A percentile compares a stretch with the other conserved stretches of the same genome.
Evolutionary conservation across 2,329 filamentous ascomycete genomes (phyloP).

Genomic region (Venturiaceae sp.): DNA sequence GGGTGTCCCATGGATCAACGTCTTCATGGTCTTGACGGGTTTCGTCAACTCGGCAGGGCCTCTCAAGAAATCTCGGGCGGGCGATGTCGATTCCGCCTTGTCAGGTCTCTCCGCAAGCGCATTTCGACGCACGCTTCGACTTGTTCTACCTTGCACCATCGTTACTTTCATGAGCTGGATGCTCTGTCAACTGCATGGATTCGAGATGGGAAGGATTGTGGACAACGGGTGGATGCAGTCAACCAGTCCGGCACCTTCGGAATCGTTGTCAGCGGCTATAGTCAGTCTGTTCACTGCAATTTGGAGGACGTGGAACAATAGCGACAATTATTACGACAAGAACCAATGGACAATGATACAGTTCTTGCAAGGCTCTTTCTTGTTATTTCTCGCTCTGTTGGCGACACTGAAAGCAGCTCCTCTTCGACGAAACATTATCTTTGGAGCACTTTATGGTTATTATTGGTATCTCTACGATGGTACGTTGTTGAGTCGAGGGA

Average conservation of each 20-base stretch:
- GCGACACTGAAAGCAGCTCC: conserved; percentile 39
- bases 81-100: conserved; percentile 34
- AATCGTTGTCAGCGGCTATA: conserved; percentile 35
- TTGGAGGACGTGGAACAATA: conserved; percentile 40
- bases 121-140: conserved; percentile 42
- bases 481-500: no score
- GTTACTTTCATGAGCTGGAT: conserved; percentile 41
- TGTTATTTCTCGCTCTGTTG: conserved; percentile 38
- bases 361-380: conserved; percentile 39
- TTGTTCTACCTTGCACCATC: conserved; percentile 43
- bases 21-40: conserved; percentile 47
- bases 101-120: conserved; percentile 41
- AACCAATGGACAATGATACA: conserved; percentile 46
- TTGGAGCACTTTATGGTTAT: no score
- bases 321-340: conserved; percentile 42
- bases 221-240: conserved; percentile 43
- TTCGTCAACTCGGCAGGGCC: conserved; percentile 48
- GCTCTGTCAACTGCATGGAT: conserved; percentile 38
- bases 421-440: no score
- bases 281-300: conserved; percentile 34
- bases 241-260: conserved; percentile 35
- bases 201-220: conserved; percentile 36
- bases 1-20: conserved; percentile 44
- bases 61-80: conserved; percentile 38
- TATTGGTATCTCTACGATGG: no score